Percentiles rank a stretch among this genome's conserved stretches.
Conservation (phyloP, 2,329 filamentous ascomycete genomes). For the Talaromyces sp. region DNA sequence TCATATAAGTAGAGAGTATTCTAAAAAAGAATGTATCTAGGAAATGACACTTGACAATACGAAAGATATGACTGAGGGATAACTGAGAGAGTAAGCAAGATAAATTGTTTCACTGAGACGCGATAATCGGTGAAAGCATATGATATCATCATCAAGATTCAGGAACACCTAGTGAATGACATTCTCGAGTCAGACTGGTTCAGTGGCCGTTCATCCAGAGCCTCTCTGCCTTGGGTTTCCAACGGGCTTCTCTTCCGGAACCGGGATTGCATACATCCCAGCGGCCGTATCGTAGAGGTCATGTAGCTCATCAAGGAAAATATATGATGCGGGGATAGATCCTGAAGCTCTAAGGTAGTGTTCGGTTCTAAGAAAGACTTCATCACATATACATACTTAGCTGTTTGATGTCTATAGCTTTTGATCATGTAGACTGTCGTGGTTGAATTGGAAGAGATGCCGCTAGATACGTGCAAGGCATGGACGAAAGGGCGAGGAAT, state of each 20-base stretch:
- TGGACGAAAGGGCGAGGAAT: neutral
- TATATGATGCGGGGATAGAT: neutral
- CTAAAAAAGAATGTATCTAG: neutral
- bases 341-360: neutral
- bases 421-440: neutral
- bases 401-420: neutral
- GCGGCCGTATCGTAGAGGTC: neutral
- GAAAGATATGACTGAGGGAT: neutral
- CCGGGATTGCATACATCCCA: neutral
- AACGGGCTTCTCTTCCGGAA: neutral
- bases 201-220: neutral
- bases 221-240: neutral
- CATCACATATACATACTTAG: neutral
- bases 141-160: neutral
- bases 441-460: neutral
- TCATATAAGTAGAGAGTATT: too few relatives aligned
- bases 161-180: neutral
- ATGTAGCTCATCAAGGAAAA: neutral
- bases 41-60: neutral
- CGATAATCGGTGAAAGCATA: neutral
- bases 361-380: neutral
- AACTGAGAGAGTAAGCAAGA: too few relatives aligned
- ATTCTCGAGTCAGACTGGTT: neutral
- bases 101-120: too few relatives aligned
- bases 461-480: neutral